These are phyloP conservation scores for Sporothrix sp. DNA, from an alignment of 2,329 filamentous ascomycete genomes.

Conservation along the genomic window DNA sequence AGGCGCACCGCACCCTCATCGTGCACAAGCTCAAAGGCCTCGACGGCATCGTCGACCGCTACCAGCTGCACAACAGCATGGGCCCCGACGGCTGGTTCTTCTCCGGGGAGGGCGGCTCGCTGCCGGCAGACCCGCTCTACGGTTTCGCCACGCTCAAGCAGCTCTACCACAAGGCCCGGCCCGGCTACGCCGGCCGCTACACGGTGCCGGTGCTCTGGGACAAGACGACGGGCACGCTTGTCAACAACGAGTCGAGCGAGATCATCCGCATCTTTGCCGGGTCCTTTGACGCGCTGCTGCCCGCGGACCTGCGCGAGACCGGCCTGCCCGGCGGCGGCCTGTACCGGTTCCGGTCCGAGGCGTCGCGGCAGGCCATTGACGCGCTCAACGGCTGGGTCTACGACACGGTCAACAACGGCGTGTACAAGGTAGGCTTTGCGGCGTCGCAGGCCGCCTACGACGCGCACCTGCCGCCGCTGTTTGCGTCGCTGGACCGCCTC, in stretches of 20 bases:
- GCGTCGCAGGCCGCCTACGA: conserved; percentile 57
- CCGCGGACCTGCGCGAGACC: conserved; percentile 40
- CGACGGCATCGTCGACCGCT: conserved; percentile 57
- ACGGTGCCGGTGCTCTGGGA: conserved; percentile 68
- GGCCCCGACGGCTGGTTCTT: conserved; percentile 46
- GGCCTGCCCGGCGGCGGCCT: conserved; percentile 43
- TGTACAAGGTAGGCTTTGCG: conserved; percentile 54
- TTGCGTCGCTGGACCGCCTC: conserved; percentile 53
- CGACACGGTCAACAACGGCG: conserved; percentile 38
- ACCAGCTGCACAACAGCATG: conserved; percentile 61
- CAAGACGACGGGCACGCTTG: conserved; percentile 57
- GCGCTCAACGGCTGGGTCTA: conserved; percentile 60
- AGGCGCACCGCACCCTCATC: conserved; percentile 65
- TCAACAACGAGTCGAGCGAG: conserved; percentile 75
- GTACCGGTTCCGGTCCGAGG: conserved; percentile 34
- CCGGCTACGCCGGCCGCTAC: conserved; percentile 58
- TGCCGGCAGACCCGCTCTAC: conserved; percentile 52
- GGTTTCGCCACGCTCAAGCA: conserved; percentile 57
- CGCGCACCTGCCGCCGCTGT: conserved; percentile 48
- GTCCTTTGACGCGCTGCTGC: conserved; percentile 56
- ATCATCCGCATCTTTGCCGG: conserved; percentile 77
- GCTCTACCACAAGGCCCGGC: conserved; percentile 59
- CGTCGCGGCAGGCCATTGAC: conserved; percentile 51
- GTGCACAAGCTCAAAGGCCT: conserved; percentile 64
- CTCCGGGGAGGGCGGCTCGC: conserved; percentile 34